Conservation (phyloP, 2,329 filamentous ascomycete species). For the Neoascochyta sp. region DNA sequence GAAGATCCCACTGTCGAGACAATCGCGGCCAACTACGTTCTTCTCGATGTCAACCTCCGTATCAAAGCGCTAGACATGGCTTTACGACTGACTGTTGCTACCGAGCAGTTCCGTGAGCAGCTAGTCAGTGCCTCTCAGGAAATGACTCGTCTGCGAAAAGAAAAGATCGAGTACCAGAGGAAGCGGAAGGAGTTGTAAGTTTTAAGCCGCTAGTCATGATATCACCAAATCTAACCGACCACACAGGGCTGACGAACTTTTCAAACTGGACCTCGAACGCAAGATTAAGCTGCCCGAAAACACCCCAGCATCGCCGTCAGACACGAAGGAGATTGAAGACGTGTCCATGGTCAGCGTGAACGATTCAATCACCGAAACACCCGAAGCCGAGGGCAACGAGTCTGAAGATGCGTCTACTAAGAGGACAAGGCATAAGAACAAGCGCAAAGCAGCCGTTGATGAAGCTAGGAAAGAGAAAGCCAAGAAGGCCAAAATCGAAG, state of each 20-base stretch:
- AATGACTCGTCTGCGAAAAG: conserved; percentile 92
- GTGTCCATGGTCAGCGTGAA: conserved; percentile 50
- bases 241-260: conserved; percentile 66
- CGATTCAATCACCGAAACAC: conserved; percentile 62
- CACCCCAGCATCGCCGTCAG: conserved; percentile 57
- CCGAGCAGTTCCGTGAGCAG: conserved; percentile 79
- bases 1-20: conserved; percentile 72
- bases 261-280: conserved; percentile 66
- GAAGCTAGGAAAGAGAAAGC: conserved; percentile 61
- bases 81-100: conserved; percentile 79
- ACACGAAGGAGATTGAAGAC: conserved; percentile 52
- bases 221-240: conserved; percentile 7
- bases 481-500: conserved; percentile 58
- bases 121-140: conserved; percentile 89
- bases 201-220: too few species aligned
- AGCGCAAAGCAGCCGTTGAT: conserved; percentile 68
- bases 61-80: conserved; percentile 79
- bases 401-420: conserved; percentile 49
- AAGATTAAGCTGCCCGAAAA: conserved; percentile 72
- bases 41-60: conserved; percentile 77
- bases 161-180: conserved; percentile 89
- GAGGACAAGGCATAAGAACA: conserved; percentile 58
- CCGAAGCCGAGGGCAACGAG: conserved; percentile 69
- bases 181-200: conserved; percentile 62
- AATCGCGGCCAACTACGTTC: conserved; percentile 66